Evolutionary conservation across 345 rosid genomes (phyloP).

Genomic region (Xanthoceras sorbifolium): DNA sequence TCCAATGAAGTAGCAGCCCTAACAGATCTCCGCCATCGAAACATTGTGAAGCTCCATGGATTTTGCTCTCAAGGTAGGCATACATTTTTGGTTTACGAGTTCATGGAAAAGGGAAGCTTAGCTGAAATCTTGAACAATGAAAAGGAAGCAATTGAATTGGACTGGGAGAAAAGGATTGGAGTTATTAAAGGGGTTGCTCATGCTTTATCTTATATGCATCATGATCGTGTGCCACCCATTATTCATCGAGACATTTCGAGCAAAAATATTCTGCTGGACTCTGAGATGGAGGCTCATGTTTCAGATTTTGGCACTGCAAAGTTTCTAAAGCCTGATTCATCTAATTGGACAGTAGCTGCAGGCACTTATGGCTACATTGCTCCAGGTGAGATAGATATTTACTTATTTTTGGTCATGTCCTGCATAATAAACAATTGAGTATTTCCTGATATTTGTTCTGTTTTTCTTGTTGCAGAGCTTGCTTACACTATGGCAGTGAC

Average conservation of each 20-base stretch:
- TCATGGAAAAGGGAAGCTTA: slow-evolving; percentile 33
- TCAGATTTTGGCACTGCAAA: not conserved
- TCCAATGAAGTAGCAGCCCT: slow-evolving; percentile 26
- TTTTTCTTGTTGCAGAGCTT: not conserved
- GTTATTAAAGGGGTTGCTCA: slow-evolving; percentile 18
- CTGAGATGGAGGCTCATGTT: slow-evolving; percentile 22
- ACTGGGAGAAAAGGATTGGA: slow-evolving; percentile 27
- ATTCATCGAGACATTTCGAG: slow-evolving; percentile 25
- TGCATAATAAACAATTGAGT: not conserved
- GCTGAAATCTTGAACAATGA: slow-evolving; percentile 14
- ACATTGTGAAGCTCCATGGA: slow-evolving; percentile 20
- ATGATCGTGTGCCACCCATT: slow-evolving; percentile 8
- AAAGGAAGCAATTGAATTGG: slow-evolving; percentile 10
- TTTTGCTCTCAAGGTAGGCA: slow-evolving; percentile 14
- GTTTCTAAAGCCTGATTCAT: not conserved
- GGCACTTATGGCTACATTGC: not conserved
- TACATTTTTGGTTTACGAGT: slow-evolving; percentile 30
- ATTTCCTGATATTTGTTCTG: not conserved
- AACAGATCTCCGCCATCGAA: slow-evolving; percentile 23
- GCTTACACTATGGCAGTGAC: not conserved
- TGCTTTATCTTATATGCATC: not conserved
- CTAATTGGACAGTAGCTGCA: not conserved
- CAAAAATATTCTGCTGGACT: slow-evolving; percentile 17
- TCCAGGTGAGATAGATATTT: not conserved
- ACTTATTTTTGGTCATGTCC: not conserved